A percentile compares a stretch with the other conserved stretches of the same genome.
phyloP scores from a whole-genome alignment of 1,284 basidiomycete species.

The Cryptococcus neoformans region DNA sequence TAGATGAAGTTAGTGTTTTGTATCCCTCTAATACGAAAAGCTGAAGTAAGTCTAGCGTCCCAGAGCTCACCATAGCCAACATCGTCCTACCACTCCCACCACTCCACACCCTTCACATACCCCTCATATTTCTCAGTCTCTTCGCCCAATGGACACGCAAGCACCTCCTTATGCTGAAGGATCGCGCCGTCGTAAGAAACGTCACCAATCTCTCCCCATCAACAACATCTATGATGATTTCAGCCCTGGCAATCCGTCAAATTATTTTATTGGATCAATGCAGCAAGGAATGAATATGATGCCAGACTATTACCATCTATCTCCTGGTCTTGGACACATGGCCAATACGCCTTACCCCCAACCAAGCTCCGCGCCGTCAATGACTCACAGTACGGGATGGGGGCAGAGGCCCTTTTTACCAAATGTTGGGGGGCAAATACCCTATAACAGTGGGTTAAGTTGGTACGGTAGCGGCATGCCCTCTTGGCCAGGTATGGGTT shows the following conservation, averaged over 20 bases:
- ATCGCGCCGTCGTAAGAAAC: background rate
- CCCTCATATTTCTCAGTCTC: background rate
- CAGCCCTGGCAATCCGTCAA: background rate
- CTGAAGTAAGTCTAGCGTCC: too few relatives aligned
- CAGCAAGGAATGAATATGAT: constrained; percentile 3
- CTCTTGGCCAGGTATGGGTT: constrained; percentile 12
- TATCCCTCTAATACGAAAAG: background rate
- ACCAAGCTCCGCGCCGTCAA: background rate
- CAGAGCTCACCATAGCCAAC: background rate
- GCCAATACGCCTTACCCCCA: constrained; percentile 5
- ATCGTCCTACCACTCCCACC: background rate
- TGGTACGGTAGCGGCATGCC: constrained; percentile 13
- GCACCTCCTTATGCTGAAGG: constrained; percentile 5
- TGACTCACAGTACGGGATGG: background rate
- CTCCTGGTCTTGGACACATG: constrained; percentile 1
- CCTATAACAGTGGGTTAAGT: constrained; percentile 11
- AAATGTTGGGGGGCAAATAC: background rate
- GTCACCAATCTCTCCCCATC: background rate
- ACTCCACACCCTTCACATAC: background rate
- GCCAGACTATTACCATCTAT: constrained; percentile 12
- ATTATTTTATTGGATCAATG: background rate
- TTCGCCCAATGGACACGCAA: background rate
- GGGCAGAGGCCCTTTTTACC: constrained; percentile 1
- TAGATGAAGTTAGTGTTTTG: constrained; percentile 33
- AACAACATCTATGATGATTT: background rate